Base-by-base conservation (phyloP, 768 basidiomycete genomes). In the Tylopilus sp. region DNA sequence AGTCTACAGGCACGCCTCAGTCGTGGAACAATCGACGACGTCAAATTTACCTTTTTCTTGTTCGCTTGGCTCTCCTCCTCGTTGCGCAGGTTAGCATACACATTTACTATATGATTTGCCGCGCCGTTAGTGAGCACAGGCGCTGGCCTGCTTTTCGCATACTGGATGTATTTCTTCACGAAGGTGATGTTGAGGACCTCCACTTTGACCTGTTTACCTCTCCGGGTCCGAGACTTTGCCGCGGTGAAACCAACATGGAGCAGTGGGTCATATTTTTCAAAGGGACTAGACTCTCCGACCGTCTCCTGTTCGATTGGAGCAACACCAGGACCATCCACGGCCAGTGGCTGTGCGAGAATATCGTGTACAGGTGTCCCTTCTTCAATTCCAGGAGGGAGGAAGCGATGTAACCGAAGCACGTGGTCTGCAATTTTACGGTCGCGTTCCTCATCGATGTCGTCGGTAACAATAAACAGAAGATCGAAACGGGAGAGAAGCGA, bases 401-500 rank as follows among this genome's bases (percentile, higher is more conserved):
- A 99, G 36, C 97, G 86, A 70, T 99, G 97, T 82, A 98, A 89
- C 24, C 97, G 83, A 47, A 99, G 82, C 58, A 99, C 95, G 65
- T 99, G 97, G 73, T 99, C 97, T 45, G 96, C 95, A 63, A 99
- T 97, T 70, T 78, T 80, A 16, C 97, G 86, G 72, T 99, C 97
- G 29, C 93, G 82, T 58, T 84, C 81, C 74, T 98, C 96, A 62
- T 98, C 92, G 10, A 98, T 94, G 66, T 99, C 96, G 72, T 98
- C 97, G 1, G 94, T 99, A 17, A 99, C 94, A 49, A 99, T 88
- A 67, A 99, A 99, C 34, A 99, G 82, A 49, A 99, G 74, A 76
- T 99, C 96, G 75, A 99, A 99, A 83, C 96, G 96, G 22, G 96
- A 98, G 33, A 99, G 82, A 34, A 99, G 81, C 24, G 96, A 99